phyloP scores from a whole-genome alignment of 148 eudicot genomes.

The Cornus controversa region DNA sequence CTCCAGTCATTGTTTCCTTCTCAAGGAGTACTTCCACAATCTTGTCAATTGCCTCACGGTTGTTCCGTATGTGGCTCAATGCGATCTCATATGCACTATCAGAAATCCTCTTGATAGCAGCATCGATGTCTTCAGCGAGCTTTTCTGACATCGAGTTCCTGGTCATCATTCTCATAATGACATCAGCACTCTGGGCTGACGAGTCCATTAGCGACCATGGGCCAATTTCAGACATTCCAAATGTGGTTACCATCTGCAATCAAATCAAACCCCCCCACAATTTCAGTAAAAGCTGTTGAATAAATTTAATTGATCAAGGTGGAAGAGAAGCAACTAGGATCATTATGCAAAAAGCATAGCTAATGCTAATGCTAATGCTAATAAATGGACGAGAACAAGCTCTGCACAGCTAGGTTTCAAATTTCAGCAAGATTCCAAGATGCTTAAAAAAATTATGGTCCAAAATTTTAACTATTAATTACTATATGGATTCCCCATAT shows the following conservation, averaged over 20 bases:
- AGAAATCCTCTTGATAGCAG: conserved; percentile 78
- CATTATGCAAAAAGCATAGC: not conserved
- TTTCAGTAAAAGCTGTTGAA: not conserved
- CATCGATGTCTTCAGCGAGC: conserved; percentile 94
- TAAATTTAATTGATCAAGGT: not conserved
- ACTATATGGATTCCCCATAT: not conserved
- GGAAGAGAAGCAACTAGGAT: not conserved
- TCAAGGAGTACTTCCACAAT: conserved; percentile 90
- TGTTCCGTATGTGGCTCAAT: conserved; percentile 72
- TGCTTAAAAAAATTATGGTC: not conserved
- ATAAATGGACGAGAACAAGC: not conserved
- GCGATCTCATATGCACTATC: conserved; percentile 89
- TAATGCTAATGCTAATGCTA: too few relatives aligned
- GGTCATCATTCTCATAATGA: conserved; percentile 99
- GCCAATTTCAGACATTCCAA: conserved; percentile 97
- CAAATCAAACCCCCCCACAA: not conserved
- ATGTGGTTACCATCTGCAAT: conserved; percentile 82
- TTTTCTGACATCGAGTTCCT: conserved; percentile 98
- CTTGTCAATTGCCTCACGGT: conserved; percentile 97
- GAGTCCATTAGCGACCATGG: conserved; percentile 99
- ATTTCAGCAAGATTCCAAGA: not conserved
- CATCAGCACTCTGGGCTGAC: conserved; percentile 75
- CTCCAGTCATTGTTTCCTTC: conserved; percentile 91
- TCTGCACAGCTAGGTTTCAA: not conserved
- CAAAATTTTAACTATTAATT: too few relatives aligned